Evolutionary conservation across 2,329 filamentous ascomycete species (phyloP).

Genomic region (Drechslera avenae): DNA sequence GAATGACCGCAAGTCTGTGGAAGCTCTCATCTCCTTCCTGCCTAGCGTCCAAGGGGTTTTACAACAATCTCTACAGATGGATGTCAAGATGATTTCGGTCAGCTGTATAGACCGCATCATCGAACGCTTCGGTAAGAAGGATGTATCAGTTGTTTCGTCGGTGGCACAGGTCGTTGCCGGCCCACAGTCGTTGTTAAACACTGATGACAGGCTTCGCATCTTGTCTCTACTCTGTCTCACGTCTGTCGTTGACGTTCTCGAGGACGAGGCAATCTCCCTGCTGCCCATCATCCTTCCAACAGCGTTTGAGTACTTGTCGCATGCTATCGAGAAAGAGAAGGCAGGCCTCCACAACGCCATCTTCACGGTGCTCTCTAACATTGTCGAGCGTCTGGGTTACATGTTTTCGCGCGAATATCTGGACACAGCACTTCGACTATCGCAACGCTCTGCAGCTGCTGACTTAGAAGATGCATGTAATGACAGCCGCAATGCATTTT

Average conservation of each 20-base stretch:
- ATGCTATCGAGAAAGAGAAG: slow-evolving; percentile 62
- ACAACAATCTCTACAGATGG: slow-evolving; percentile 70
- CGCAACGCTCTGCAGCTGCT: slow-evolving; percentile 71
- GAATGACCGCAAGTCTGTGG: slow-evolving; percentile 69
- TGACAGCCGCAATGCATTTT: slow-evolving; percentile 69
- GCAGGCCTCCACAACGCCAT: slow-evolving; percentile 77
- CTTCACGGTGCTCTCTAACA: slow-evolving; percentile 77
- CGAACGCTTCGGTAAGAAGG: slow-evolving; percentile 94
- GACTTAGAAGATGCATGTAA: slow-evolving; percentile 66
- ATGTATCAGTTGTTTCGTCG: slow-evolving; percentile 74
- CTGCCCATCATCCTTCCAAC: slow-evolving; percentile 76
- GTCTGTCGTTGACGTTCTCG: slow-evolving; percentile 85
- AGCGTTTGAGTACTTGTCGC: slow-evolving; percentile 71
- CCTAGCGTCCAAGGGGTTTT: slow-evolving; percentile 79
- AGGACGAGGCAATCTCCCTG: slow-evolving; percentile 82
- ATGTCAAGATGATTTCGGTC: slow-evolving; percentile 83
- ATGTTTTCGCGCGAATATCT: slow-evolving; percentile 82
- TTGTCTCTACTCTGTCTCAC: slow-evolving; percentile 89
- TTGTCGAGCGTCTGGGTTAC: slow-evolving; percentile 84
- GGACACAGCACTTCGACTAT: slow-evolving; percentile 71
- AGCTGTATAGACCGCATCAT: slow-evolving; percentile 90
- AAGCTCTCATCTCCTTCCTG: slow-evolving; percentile 76
- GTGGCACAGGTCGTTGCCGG: slow-evolving; percentile 80
- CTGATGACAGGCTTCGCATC: slow-evolving; percentile 73
- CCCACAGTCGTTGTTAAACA: slow-evolving; percentile 73